Percentiles rank a stretch among this genome's conserved stretches.
phyloP scores from a whole-genome alignment of 1,139 yeast genomes.

The Sugiyamaella sp. region DNA sequence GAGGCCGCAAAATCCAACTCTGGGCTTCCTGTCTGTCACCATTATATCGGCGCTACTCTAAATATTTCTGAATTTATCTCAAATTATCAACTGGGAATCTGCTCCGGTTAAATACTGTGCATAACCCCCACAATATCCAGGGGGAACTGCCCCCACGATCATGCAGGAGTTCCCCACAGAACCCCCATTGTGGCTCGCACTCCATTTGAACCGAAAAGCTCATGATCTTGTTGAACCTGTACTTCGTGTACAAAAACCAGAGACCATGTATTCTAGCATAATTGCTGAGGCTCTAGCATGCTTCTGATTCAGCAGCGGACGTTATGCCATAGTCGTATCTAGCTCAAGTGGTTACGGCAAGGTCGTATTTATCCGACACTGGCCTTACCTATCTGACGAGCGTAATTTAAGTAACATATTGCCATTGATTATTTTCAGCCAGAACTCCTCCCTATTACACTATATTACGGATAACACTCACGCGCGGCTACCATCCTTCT shows the following conservation, averaged over 20 bases:
- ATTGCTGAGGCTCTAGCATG: too few species aligned
- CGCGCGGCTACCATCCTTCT: background rate
- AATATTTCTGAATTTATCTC: background rate
- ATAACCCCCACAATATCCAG: conserved; percentile 8
- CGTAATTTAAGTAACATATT: too few species aligned
- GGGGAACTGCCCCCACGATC: conserved; percentile 12
- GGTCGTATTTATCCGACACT: too few species aligned
- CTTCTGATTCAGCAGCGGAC: too few species aligned
- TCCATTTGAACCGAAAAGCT: too few species aligned
- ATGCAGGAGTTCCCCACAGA: background rate
- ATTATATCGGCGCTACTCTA: background rate
- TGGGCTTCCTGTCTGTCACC: conserved; percentile 3
- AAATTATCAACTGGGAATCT: background rate
- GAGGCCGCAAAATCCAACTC: conserved; percentile 22
- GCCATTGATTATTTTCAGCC: background rate
- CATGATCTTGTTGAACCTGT: too few species aligned
- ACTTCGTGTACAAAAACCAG: too few species aligned
- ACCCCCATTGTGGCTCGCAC: too few species aligned
- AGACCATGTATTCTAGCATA: too few species aligned
- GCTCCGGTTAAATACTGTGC: conserved; percentile 8
- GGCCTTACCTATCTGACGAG: too few species aligned
- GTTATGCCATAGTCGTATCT: too few species aligned
- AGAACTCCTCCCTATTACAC: background rate
- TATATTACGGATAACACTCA: background rate
- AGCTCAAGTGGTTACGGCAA: too few species aligned